Base-by-base conservation (phyloP, 2,329 filamentous ascomycete genomes). In the Neofusicoccum laricinum region DNA sequence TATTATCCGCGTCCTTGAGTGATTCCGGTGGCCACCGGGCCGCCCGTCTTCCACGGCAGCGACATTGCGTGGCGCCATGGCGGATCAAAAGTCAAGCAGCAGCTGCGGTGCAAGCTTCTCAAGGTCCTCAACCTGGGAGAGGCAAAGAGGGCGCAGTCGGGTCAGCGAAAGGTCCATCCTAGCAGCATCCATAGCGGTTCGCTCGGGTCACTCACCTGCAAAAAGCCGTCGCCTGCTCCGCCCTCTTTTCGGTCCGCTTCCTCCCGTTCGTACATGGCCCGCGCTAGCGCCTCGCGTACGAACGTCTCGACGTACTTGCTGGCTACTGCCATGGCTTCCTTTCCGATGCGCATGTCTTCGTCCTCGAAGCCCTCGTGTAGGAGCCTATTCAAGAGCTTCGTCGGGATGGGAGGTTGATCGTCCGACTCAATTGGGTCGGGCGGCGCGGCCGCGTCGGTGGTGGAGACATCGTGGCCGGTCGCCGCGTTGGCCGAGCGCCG, bases 281-380 rank as follows among this genome's bases (percentile, higher is more conserved):
- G 80, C 15, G 92, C 92, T 73, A 98, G 88, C 1, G 92, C 92
- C 79, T 98, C 94, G 67, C 90, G 85, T 61, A 97, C 90, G 78
- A 97, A 98, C 0, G 94, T 86, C 76, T 97, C 92, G 77, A 97
- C 85, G 75, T 98, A 98, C 78, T 90, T 92, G 14, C 88, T 90
- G 65, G 93, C 85, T 1, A 93, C 86, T 6, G 81, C 84, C 74
- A 93, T 91, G 3, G 92, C 92, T 71, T 93, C 90, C 70, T 86
- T 88, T 7, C 88, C 88, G 68, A 97, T 88, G 69, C 89, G 84
- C 25, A 90, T 93, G 64, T 85, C 84, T 55, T 90, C 85, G 32
- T 89, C 79, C 50, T 81, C 82, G 72, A 97, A 97, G 73, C 90
- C 87, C 70, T 93, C 87, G 73, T 96, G 89, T 38, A 97, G 81